Evolutionary conservation across 2,329 filamentous ascomycete species (phyloP).

Genomic region (Neocatenulostroma microsporum): DNA sequence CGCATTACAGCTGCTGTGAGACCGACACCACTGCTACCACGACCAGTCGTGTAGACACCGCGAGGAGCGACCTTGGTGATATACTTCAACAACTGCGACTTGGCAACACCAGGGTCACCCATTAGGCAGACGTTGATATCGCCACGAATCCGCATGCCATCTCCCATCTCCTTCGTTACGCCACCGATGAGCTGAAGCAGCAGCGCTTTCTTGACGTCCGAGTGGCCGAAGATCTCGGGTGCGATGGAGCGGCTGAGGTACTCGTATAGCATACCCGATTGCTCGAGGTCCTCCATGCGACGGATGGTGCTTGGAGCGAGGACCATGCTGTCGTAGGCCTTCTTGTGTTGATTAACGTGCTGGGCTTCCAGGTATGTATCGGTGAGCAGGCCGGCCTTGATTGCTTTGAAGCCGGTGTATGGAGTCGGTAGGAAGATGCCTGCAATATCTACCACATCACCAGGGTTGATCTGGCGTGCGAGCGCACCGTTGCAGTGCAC

Average conservation of each 20-base stretch:
- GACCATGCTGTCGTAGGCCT: constrained; percentile 87
- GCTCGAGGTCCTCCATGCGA: constrained; percentile 76
- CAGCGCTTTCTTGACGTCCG: constrained; percentile 96
- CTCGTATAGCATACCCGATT: constrained; percentile 88
- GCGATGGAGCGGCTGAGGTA: constrained; percentile 93
- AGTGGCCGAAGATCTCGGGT: constrained; percentile 91
- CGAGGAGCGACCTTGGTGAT: constrained; percentile 96
- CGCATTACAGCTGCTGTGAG: constrained; percentile 77
- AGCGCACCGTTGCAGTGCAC: constrained; percentile 82
- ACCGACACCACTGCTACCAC: constrained; percentile 74
- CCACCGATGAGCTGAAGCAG: constrained; percentile 92
- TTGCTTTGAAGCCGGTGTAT: constrained; percentile 98
- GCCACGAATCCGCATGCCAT: constrained; percentile 97
- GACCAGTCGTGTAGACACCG: constrained; percentile 75
- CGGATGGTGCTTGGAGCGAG: constrained; percentile 72
- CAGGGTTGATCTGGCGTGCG: constrained; percentile 80
- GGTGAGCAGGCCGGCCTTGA: constrained; percentile 89
- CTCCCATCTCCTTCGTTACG: constrained; percentile 92
- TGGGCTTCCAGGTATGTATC: constrained; percentile 97
- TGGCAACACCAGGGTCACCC: constrained; percentile 99
- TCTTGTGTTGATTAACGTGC: constrained; percentile 90
- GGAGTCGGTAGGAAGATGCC: constrained; percentile 95
- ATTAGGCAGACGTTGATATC: constrained; percentile 98
- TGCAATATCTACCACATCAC: constrained; percentile 86
- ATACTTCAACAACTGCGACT: constrained; percentile 96